phyloP scores from a whole-genome alignment of 225 moss, liverwort and hornwort species.

The Physcomitrellopsis africana region DNA sequence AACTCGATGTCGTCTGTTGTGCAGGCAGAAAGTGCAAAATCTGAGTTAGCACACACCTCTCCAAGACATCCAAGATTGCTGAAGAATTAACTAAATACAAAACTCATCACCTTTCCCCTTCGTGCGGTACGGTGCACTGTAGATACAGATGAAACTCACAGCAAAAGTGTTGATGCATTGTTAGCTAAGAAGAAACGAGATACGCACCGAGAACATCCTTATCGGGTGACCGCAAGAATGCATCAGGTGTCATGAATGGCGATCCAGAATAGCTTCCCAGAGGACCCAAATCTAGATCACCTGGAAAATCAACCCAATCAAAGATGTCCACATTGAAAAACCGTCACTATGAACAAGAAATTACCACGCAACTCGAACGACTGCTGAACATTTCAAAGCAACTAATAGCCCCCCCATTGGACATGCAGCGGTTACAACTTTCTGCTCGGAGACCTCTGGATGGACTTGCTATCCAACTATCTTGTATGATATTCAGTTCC shows the following conservation, averaged over 20 bases:
- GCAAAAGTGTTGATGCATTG: background rate
- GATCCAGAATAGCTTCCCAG: slow-evolving; percentile 95
- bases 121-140: background rate
- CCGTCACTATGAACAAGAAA: no score
- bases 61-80: slow-evolving; percentile 3
- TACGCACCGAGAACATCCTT: slow-evolving; percentile 84
- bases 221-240: slow-evolving; percentile 88
- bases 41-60: slow-evolving; percentile 20
- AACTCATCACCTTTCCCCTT: background rate
- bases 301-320: slow-evolving; percentile 36
- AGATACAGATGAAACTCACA: slow-evolving; percentile 17
- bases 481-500: no score
- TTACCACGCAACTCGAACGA: no score
- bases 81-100: slow-evolving; percentile 13
- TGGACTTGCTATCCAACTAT: no score
- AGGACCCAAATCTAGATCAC: slow-evolving; percentile 82
- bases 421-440: no score
- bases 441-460: no score
- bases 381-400: no score
- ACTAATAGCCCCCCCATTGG: no score
- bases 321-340: slow-evolving; percentile 2
- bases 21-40: slow-evolving; percentile 19
- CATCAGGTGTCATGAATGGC: slow-evolving; percentile 90
- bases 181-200: background rate
- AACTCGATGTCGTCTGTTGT: slow-evolving; percentile 66